Conservation (phyloP, 371 early-diverging fungal genomes). For the Rhizomucor pusillus region DNA sequence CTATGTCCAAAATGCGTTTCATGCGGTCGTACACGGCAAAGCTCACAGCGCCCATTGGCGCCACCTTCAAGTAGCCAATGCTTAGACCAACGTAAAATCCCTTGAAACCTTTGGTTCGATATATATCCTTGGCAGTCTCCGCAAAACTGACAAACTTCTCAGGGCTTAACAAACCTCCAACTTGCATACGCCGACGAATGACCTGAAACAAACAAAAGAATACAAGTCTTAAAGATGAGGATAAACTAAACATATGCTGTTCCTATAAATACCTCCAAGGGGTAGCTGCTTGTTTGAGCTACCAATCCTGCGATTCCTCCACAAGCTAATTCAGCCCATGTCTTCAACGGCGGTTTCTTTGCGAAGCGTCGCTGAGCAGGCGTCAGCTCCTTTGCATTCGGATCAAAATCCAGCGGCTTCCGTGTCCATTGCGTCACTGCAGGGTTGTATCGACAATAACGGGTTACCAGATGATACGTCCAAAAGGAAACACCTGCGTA, state of each 20-base stretch:
- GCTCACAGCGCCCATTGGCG: constrained; percentile 90
- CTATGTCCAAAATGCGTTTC: constrained; percentile 64
- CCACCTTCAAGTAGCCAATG: constrained; percentile 94
- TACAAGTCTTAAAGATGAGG: background rate
- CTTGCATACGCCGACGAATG: constrained; percentile 89
- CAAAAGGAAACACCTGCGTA: constrained; percentile 94
- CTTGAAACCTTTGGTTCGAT: constrained; percentile 62
- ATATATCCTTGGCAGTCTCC: constrained; percentile 66
- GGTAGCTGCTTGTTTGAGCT: constrained; percentile 89
- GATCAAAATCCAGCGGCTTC: constrained; percentile 22
- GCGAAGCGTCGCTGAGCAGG: constrained; percentile 18
- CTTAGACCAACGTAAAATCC: constrained; percentile 97
- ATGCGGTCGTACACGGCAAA: constrained; percentile 83
- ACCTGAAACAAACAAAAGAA: background rate
- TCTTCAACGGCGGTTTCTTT: constrained; percentile 47
- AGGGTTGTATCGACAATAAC: constrained; percentile 53
- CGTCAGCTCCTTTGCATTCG: constrained; percentile 22
- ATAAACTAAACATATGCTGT: background rate
- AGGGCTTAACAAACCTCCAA: constrained; percentile 66
- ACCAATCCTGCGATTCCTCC: constrained; percentile 87
- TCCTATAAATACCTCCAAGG: constrained; percentile 67
- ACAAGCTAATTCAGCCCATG: constrained; percentile 76
- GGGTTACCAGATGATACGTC: constrained; percentile 65
- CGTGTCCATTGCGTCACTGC: constrained; percentile 26
- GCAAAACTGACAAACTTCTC: constrained; percentile 51